Evolutionary conservation across 2,329 filamentous ascomycete genomes (phyloP).

Genomic region (Alternaria atra): DNA sequence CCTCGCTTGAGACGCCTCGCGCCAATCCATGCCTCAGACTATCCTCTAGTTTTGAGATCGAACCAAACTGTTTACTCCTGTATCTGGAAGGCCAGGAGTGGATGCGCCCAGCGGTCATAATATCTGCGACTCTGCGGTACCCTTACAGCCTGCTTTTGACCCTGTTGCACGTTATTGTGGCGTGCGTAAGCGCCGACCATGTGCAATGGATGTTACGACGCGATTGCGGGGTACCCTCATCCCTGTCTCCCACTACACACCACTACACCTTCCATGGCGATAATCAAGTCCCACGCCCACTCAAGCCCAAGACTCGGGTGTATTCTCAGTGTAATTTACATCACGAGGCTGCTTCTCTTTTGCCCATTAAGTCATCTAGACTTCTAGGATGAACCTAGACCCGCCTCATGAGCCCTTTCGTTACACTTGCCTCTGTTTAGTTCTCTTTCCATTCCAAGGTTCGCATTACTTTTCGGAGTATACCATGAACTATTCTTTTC

Average conservation of each 20-base stretch:
- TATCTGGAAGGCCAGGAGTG: too few species aligned
- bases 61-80: background rate
- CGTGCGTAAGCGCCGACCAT: constrained; percentile 16
- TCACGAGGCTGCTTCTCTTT: background rate
- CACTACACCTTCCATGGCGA: background rate
- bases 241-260: background rate
- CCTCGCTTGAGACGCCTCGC: constrained; percentile 8
- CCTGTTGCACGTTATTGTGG: constrained; percentile 20
- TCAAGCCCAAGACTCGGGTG: background rate
- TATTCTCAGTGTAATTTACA: background rate
- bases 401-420: background rate
- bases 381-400: background rate
- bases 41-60: background rate
- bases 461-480: background rate
- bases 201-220: background rate
- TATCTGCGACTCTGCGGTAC: background rate
- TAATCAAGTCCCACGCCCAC: background rate
- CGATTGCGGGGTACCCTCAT: constrained; percentile 6
- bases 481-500: too few species aligned
- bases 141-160: background rate
- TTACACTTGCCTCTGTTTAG: background rate
- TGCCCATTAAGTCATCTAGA: background rate
- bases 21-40: background rate
- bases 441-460: background rate
- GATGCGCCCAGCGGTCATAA: background rate